Conservation (phyloP, 768 basidiomycete genomes). For the Filobasidium wieringae region DNA sequence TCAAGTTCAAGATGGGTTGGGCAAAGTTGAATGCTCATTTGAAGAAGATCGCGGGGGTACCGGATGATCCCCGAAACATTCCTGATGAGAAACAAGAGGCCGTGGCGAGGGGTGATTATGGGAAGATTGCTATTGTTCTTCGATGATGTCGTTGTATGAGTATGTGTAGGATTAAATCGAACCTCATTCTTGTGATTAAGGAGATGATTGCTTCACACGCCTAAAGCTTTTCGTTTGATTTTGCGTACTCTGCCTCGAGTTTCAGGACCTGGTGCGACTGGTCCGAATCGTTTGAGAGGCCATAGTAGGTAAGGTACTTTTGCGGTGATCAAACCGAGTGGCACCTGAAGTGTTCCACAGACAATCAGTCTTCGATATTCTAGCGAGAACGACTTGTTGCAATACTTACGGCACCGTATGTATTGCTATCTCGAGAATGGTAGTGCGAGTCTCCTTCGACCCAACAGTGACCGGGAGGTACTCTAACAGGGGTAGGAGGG, state of each 20-base stretch:
- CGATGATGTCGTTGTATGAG: conserved; percentile 2
- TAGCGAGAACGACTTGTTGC: not conserved
- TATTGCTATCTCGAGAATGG: conserved; percentile 36
- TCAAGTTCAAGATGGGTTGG: conserved; percentile 73
- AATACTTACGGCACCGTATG: conserved; percentile 37
- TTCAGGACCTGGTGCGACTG: conserved; percentile 21
- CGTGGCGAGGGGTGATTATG: conserved; percentile 11
- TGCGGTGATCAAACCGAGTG: conserved; percentile 35
- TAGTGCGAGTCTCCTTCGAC: conserved; percentile 40
- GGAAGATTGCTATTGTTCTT: conserved; percentile 13
- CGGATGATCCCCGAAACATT: conserved; percentile 26
- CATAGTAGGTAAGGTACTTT: conserved; percentile 34
- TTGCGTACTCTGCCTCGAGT: conserved; percentile 27
- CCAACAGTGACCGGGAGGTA: conserved; percentile 40
- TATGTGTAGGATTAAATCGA: too few relatives aligned
- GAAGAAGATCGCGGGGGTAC: conserved; percentile 29
- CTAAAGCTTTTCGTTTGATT: not conserved
- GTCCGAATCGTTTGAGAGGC: conserved; percentile 29
- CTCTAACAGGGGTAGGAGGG: conserved; percentile 30
- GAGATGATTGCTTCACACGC: too few relatives aligned
- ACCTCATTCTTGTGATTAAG: too few relatives aligned
- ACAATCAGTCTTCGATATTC: not conserved
- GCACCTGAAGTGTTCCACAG: conserved; percentile 21
- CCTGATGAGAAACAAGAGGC: not conserved
- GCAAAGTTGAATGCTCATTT: conserved; percentile 56